Percentiles rank a stretch among this genome's conserved stretches.
phyloP scores from a whole-genome alignment of 169 alveolate species.

The Plasmodium cynomolgi region DNA sequence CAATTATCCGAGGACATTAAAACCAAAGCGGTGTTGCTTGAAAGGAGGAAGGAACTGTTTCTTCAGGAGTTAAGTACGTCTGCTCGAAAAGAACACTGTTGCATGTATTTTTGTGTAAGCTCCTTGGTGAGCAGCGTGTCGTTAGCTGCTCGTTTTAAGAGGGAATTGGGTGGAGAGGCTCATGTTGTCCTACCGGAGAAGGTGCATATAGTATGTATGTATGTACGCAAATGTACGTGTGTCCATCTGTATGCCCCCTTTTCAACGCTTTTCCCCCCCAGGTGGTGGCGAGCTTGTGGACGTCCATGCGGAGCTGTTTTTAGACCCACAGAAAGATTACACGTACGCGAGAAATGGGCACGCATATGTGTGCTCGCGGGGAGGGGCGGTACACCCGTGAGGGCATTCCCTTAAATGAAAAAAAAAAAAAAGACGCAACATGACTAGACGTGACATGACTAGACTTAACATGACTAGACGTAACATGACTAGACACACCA shows the following conservation, averaged over 20 bases:
- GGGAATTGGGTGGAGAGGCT: background rate
- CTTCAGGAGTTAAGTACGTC: conserved; percentile 30
- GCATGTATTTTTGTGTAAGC: background rate
- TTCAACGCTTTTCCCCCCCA: background rate
- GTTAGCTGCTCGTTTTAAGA: background rate
- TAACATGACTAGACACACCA: background rate
- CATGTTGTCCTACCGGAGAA: background rate
- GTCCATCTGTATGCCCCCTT: background rate
- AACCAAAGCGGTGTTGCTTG: conserved; percentile 28
- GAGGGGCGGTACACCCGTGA: background rate
- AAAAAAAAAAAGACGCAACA: background rate
- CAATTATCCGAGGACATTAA: conserved; percentile 31
- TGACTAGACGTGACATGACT: background rate
- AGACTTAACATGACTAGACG: no score
- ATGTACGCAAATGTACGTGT: background rate
- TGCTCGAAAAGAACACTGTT: background rate
- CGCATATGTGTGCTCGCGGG: background rate
- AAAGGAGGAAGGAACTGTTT: conserved; percentile 31
- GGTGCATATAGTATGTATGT: background rate
- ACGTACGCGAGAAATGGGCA: conserved; percentile 15
- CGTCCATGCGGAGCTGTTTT: background rate
- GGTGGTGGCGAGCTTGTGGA: conserved; percentile 8
- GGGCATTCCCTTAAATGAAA: background rate
- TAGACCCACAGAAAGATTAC: conserved; percentile 69
- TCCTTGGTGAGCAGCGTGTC: background rate